Conservation (phyloP, 176 grass and related monocot species). For the Typha latifolia region DNA sequence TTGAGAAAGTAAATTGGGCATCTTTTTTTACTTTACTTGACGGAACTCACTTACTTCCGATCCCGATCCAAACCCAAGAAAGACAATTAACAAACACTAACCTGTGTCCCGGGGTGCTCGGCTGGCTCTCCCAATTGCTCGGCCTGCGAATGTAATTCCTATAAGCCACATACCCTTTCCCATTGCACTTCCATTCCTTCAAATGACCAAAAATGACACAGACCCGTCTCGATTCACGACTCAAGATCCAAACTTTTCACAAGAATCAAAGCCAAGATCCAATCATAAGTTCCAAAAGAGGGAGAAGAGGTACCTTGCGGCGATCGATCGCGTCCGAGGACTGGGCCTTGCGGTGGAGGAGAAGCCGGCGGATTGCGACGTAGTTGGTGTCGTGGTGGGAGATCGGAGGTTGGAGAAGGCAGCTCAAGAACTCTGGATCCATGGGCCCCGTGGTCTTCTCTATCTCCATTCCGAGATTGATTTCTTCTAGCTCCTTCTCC, state of each 20-base stretch:
- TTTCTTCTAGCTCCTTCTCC: background rate
- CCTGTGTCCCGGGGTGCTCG: conserved; percentile 84
- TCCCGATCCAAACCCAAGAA: too few species aligned
- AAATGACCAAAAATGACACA: too few species aligned
- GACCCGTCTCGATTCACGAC: too few species aligned
- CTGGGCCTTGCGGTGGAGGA: conserved; percentile 56
- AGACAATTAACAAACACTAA: conserved; percentile 8
- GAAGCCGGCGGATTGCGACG: conserved; percentile 52
- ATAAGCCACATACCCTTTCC: conserved; percentile 66
- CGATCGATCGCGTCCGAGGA: conserved; percentile 36
- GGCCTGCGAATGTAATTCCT: conserved; percentile 66
- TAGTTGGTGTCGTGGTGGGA: conserved; percentile 60
- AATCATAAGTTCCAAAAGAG: background rate
- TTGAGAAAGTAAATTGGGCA: too few species aligned
- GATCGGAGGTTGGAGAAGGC: conserved; percentile 67
- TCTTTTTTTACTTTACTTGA: too few species aligned
- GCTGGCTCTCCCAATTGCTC: conserved; percentile 45
- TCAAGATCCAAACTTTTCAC: background rate
- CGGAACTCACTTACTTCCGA: too few species aligned
- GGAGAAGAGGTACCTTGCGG: conserved; percentile 37
- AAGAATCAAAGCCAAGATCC: background rate
- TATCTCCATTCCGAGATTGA: background rate
- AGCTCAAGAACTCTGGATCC: conserved; percentile 85
- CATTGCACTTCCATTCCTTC: conserved; percentile 92
- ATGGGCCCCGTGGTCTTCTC: conserved; percentile 7